phyloP scores from a whole-genome alignment of 805 yeast species.

The Scheffersomyces coipomensis region DNA sequence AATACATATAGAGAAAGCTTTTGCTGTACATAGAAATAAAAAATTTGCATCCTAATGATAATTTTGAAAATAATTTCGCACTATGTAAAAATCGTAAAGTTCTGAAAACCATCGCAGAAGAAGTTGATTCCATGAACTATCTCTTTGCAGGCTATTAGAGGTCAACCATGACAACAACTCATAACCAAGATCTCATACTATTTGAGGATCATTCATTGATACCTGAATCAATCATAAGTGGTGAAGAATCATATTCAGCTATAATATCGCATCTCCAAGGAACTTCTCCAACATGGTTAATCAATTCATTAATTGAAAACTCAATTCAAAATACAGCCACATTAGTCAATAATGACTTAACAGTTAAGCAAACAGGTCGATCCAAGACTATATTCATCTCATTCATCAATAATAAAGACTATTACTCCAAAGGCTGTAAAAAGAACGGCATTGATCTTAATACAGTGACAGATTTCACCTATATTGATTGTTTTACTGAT shows the following conservation, averaged over 20 bases:
- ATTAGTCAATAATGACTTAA: constrained; percentile 34
- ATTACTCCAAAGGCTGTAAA: constrained; percentile 31
- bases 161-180: no score
- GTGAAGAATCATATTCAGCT: constrained; percentile 17
- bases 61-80: no score
- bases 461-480: constrained; percentile 22
- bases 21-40: no score
- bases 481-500: constrained; percentile 47
- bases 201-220: constrained; percentile 51
- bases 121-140: no score
- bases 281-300: constrained; percentile 65
- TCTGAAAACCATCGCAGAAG: no score
- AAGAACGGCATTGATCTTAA: constrained; percentile 38
- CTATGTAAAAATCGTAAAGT: no score
- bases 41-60: no score
- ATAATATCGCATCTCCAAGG: constrained; percentile 40
- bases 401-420: constrained; percentile 31
- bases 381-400: constrained; percentile 35
- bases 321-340: constrained; percentile 46
- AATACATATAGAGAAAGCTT: constrained; percentile 10
- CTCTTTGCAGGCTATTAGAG: no score
- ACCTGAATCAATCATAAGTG: constrained; percentile 19
- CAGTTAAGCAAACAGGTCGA: constrained; percentile 15
- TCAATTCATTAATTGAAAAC: constrained; percentile 53
- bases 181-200: constrained; percentile 58